These are phyloP conservation scores for Medicago lupulina DNA, from an alignment of 306 rosid genomes.

Conservation along the genomic window DNA sequence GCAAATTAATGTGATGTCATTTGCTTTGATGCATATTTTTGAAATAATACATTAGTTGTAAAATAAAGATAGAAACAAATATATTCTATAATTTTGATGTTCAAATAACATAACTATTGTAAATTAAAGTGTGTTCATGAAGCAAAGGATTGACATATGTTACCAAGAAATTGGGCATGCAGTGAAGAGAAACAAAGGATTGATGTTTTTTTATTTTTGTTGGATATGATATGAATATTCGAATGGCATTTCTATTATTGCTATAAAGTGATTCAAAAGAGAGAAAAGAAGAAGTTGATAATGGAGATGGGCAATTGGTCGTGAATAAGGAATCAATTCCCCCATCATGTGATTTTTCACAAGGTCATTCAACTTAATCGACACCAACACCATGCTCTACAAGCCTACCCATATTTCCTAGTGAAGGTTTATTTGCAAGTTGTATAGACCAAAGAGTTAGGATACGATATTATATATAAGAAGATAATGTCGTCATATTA, in stretches of 20 bases:
- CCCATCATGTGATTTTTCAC: conserved; percentile 15
- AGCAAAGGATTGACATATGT: too few relatives aligned
- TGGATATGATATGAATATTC: conserved; percentile 66
- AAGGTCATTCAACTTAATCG: conserved; percentile 5
- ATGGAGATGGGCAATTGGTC: conserved; percentile 63
- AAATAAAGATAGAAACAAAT: too few relatives aligned
- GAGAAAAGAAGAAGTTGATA: conserved; percentile 40
- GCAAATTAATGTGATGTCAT: too few relatives aligned
- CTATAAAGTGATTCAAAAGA: conserved; percentile 46
- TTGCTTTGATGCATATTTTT: too few relatives aligned
- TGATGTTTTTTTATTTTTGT: conserved; percentile 4
- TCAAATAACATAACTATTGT: too few relatives aligned
- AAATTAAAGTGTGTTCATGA: too few relatives aligned
- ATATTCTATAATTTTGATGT: too few relatives aligned
- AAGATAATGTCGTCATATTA: conserved; percentile 2
- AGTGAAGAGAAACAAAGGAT: conserved; percentile 4
- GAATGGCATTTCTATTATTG: conserved; percentile 83
- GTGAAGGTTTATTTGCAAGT: conserved; percentile 55
- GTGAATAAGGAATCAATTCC: conserved; percentile 61
- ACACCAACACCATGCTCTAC: conserved; percentile 4
- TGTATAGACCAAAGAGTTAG: not conserved
- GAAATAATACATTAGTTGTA: too few relatives aligned
- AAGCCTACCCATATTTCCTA: conserved; percentile 27
- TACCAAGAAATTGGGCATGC: conserved; percentile 35
- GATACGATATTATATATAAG: not conserved